phyloP scores from a whole-genome alignment of 2,329 filamentous ascomycete genomes.

The Phialophora macrospora region DNA sequence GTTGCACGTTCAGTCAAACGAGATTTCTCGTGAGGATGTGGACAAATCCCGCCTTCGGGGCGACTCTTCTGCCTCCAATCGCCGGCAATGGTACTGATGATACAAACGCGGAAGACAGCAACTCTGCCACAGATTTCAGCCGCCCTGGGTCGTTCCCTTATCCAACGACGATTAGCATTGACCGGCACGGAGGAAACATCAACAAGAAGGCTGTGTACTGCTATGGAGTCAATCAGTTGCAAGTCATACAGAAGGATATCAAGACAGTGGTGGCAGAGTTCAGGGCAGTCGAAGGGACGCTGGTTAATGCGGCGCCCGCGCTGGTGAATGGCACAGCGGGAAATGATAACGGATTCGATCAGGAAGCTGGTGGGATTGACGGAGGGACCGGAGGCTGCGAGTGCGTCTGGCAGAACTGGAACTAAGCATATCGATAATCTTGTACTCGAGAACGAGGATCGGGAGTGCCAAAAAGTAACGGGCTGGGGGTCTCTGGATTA shows the following conservation, averaged over 20 bases:
- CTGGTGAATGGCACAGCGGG: slow-evolving; percentile 45
- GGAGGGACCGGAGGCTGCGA: slow-evolving; percentile 64
- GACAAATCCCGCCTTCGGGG: slow-evolving; percentile 55
- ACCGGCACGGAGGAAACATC: slow-evolving; percentile 63
- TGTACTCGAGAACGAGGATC: neutral
- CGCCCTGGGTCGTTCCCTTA: slow-evolving; percentile 65
- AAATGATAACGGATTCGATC: slow-evolving; percentile 32
- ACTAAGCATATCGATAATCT: slow-evolving; percentile 17
- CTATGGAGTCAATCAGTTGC: slow-evolving; percentile 59
- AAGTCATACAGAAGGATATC: slow-evolving; percentile 52
- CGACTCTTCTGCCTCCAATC: slow-evolving; percentile 40
- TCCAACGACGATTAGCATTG: slow-evolving; percentile 63
- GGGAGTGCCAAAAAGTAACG: neutral
- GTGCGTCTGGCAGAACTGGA: slow-evolving; percentile 65
- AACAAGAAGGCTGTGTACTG: slow-evolving; percentile 64
- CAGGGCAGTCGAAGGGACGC: slow-evolving; percentile 55
- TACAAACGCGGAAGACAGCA: slow-evolving; percentile 36
- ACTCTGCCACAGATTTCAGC: slow-evolving; percentile 53
- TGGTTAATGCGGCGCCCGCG: slow-evolving; percentile 58
- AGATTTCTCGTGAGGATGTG: slow-evolving; percentile 67
- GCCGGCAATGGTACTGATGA: slow-evolving; percentile 23
- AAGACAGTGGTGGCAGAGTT: slow-evolving; percentile 59
- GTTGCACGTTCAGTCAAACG: slow-evolving; percentile 66
- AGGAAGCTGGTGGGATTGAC: slow-evolving; percentile 57
- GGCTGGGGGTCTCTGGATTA: neutral